Evolutionary conservation across 106 monocot species (phyloP), one percentile per base, ranked within the genome.

Genomic region (Acanthochlamys bracteata): DNA sequence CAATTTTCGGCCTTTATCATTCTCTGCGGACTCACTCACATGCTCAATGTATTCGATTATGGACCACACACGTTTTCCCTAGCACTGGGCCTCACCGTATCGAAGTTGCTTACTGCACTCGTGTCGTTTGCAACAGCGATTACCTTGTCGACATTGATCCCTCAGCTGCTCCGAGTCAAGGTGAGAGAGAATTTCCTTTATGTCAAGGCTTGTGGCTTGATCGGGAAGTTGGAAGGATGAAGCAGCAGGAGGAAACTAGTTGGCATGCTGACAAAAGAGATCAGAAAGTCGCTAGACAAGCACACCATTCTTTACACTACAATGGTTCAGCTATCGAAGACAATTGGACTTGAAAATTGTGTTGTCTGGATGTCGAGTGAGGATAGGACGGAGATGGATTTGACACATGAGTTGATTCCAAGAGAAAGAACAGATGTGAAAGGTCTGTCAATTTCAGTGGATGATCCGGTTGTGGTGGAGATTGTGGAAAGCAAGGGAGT

Each of bases 21-120:
- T 24, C 74, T 79, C 51, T 81, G 80, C 21, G 80, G 80, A 22
- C 58, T 81, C 20, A 81, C 71, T 25, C 80, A 81, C 68, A 11
- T 81, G 3, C 68, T 68, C 63, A 72, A 24, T 20, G 58, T 72
- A 23, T 81, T 81, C 72, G 72, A 75, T 59, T 81, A 68, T 59
- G 55, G 60, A 9, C 80, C 80, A 25, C 80, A 81, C 53, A 68
- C 80, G 23, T 79, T 79, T 69, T 14, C 65, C 43, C 41, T 74
- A 41, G 59, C 74, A 58, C 17, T 79, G 39, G 20, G 46, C 16
- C 80, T 81, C 53, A 81, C 80, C 57, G 16, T 72, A 2, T 61
- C 67, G 52, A 81, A 81, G 52, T 68, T 81, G 42, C 72, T 81
- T 39, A 72, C 75, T 13, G 80, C 80, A 7, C 67, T 81, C 7